Percentiles rank a stretch among this genome's conserved stretches.
phyloP scores from a whole-genome alignment of 2,329 filamentous ascomycete genomes.

The Fusarium sp. region DNA sequence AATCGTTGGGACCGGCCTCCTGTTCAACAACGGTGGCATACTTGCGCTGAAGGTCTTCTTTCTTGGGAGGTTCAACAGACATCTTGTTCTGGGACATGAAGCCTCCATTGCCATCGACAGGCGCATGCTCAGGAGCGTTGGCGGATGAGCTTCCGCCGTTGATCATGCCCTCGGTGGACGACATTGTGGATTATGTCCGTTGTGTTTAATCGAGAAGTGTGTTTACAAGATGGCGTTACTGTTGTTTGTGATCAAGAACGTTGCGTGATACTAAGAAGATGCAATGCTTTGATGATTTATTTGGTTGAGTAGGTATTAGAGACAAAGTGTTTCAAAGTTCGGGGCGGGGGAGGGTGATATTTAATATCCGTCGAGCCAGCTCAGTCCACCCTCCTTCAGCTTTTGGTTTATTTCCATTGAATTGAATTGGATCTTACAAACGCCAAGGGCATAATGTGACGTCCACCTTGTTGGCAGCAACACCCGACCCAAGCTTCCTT shows the following conservation, averaged over 20 bases:
- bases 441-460: conserved; percentile 40
- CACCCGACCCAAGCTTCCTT: conserved; percentile 23
- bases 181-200: conserved; percentile 24
- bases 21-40: conserved; percentile 76
- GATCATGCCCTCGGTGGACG: conserved; percentile 38
- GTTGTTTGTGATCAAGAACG: not conserved
- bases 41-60: conserved; percentile 86
- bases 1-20: conserved; percentile 80
- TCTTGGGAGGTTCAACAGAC: conserved; percentile 80
- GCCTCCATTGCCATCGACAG: conserved; percentile 51
- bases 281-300: not conserved
- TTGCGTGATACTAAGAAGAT: not conserved
- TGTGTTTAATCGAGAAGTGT: not conserved
- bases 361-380: conserved; percentile 25
- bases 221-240: not conserved
- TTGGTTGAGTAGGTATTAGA: not conserved
- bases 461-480: conserved; percentile 19
- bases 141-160: conserved; percentile 49
- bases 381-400: conserved; percentile 11
- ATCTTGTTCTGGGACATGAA: conserved; percentile 69
- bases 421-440: conserved; percentile 2
- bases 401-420: conserved; percentile 10
- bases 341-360: conserved; percentile 33
- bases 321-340: conserved; percentile 18
- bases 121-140: conserved; percentile 31